phyloP scores from a whole-genome alignment of 345 rosid genomes.

The Ricinus communis region DNA sequence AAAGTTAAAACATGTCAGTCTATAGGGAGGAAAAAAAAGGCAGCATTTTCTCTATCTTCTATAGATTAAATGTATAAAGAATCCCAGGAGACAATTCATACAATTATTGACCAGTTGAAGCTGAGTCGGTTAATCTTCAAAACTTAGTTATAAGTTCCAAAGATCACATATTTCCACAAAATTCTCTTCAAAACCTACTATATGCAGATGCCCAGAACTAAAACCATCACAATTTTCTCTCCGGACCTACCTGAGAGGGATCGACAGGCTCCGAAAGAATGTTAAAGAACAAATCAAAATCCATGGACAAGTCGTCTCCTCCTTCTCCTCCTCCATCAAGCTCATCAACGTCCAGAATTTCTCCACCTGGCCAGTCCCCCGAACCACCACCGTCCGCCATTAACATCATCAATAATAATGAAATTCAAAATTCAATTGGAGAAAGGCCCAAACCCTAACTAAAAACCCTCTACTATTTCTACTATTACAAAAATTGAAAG shows the following conservation, averaged over 20 bases:
- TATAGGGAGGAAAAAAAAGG: background rate
- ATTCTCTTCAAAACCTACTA: too few species aligned
- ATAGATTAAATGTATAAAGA: too few species aligned
- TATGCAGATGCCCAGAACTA: too few species aligned
- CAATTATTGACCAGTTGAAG: background rate
- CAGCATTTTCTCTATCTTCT: background rate
- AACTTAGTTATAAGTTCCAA: background rate
- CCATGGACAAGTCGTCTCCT: conserved; percentile 15
- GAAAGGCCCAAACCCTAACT: background rate
- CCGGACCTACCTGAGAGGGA: conserved; percentile 14
- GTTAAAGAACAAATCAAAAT: conserved; percentile 2
- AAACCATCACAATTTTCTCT: too few species aligned
- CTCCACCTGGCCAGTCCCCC: background rate
- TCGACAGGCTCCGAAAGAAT: conserved; percentile 13
- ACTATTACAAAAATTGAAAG: background rate
- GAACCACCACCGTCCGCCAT: conserved; percentile 14
- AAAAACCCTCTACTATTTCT: background rate
- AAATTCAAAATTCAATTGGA: background rate
- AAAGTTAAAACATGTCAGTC: too few species aligned
- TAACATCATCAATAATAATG: background rate
- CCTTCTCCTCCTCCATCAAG: conserved; percentile 2
- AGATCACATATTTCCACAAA: too few species aligned
- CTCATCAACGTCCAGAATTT: conserved; percentile 1
- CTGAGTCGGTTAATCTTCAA: background rate
- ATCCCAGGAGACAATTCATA: too few species aligned